Evolutionary conservation across 805 yeast species (phyloP), one percentile per base, ranked within the genome.

Genomic region (Wilhelminamyces savonicus): DNA sequence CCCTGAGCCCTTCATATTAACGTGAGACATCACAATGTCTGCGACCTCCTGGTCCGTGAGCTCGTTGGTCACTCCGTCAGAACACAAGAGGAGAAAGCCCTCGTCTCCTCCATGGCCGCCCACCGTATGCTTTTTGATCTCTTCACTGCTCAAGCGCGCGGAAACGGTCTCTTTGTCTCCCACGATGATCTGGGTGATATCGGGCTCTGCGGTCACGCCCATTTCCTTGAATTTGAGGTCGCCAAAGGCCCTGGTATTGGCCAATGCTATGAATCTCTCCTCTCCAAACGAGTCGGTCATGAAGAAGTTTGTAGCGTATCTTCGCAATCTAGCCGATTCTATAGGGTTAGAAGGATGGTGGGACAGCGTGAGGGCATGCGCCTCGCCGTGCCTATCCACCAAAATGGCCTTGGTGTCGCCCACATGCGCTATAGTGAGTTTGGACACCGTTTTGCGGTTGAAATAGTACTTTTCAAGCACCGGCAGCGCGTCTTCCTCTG

Each of bases 201-300:
- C 97, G 0, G 98, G 98, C 58, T 92, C 97, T 10, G 96, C 85
- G 0, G 88, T 69, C 2, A 92, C 76, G 1, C 98, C 98, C 50
- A 76, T 73, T 21, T 79, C 68, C 54, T 92, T 92, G 31, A 78
- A 94, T 16, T 69, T 63, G 11, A 78, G 47, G 56, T 92, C 98
- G 23, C 98, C 98, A 67, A 92, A 92, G 1, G 96, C 70, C 40
- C 98, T 69, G 2, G 98, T 92, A 48, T 92, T 92, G 14, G 97
- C 95, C 49, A 78, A 80, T 39, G 77, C 71, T 21, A 82, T 73
- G 45, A 79, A 88, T 34, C 97, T 53, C 48, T 82, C 85, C 47
- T 87, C 94, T 5, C 98, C 98, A 62, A 88, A 90, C 3, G 96
- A 81, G 52, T 90, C 97, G 5, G 82, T 77, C 78, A 74, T 73